Evolutionary conservation across 176 grass and related monocot species (phyloP).

Genomic region (Canna indica): DNA sequence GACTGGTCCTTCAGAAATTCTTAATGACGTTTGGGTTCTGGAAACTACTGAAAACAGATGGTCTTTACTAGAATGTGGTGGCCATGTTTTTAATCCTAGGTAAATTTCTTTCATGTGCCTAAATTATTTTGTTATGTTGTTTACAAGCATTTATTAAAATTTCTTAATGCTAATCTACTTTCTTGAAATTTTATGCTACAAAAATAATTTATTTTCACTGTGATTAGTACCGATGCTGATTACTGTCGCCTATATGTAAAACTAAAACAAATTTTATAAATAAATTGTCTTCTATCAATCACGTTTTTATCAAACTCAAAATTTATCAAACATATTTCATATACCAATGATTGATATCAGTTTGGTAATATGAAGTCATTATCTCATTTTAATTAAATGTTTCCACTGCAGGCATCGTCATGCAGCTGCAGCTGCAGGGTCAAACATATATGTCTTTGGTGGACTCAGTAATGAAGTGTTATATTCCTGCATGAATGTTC

Average conservation of each 20-base stretch:
- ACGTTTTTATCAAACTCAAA: no score
- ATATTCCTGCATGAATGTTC: slow-evolving; percentile 76
- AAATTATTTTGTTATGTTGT: slow-evolving; percentile 10
- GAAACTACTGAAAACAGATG: slow-evolving; percentile 42
- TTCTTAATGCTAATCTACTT: no score
- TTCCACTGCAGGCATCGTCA: slow-evolving; percentile 59
- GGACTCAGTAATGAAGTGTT: slow-evolving; percentile 67
- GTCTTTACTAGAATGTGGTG: slow-evolving; percentile 45
- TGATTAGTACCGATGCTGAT: no score
- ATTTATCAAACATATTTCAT: background rate
- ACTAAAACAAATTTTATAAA: no score
- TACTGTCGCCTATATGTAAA: no score
- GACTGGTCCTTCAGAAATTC: slow-evolving; percentile 65
- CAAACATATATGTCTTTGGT: slow-evolving; percentile 78
- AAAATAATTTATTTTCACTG: no score
- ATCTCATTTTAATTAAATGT: background rate
- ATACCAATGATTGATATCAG: background rate
- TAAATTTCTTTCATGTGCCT: slow-evolving; percentile 11
- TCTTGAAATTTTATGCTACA: no score
- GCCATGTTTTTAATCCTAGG: slow-evolving; percentile 56
- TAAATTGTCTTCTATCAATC: no score
- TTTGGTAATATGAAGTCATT: background rate
- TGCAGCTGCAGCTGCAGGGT: slow-evolving; percentile 41
- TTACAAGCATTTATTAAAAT: background rate
- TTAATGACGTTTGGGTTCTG: slow-evolving; percentile 81